These are phyloP conservation scores for Bocquillonia castaneifolia DNA, from an alignment of 441 rosid genomes.

Conservation along the genomic window DNA sequence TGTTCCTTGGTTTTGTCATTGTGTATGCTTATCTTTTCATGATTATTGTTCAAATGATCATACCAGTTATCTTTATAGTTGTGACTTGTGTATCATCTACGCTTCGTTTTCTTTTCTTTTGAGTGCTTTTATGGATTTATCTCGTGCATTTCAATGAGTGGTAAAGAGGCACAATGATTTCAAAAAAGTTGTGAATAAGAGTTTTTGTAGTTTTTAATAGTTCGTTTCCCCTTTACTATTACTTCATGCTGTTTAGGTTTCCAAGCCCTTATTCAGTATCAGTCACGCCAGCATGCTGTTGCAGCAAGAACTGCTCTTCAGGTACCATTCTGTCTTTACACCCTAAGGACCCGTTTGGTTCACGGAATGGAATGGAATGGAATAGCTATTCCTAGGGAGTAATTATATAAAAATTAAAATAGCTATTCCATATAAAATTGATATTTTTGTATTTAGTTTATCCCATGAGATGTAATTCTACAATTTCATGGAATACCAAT, in stretches of 20 bases:
- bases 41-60: conserved; percentile 5
- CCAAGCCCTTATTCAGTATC: conserved; percentile 93
- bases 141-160: conserved; percentile 13
- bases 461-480: no score
- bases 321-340: conserved; percentile 38
- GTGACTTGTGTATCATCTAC: conserved; percentile 9
- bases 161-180: conserved; percentile 17
- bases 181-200: conserved; percentile 7
- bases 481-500: no score
- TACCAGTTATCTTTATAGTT: conserved; percentile 7
- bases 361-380: no score
- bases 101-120: conserved; percentile 7
- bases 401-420: no score
- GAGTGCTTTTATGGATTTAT: conserved; percentile 12
- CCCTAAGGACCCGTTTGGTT: no score
- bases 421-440: no score
- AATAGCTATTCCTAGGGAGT: no score
- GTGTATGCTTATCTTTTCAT: conserved; percentile 18
- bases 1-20: neutral
- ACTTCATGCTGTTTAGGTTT: conserved; percentile 52
- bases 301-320: conserved; percentile 84
- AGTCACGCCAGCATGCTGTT: conserved; percentile 67
- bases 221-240: conserved; percentile 22
- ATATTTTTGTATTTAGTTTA: no score
- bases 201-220: conserved; percentile 6